Conservation (phyloP, 345 rosid species). For the Populus pruinosa region DNA sequence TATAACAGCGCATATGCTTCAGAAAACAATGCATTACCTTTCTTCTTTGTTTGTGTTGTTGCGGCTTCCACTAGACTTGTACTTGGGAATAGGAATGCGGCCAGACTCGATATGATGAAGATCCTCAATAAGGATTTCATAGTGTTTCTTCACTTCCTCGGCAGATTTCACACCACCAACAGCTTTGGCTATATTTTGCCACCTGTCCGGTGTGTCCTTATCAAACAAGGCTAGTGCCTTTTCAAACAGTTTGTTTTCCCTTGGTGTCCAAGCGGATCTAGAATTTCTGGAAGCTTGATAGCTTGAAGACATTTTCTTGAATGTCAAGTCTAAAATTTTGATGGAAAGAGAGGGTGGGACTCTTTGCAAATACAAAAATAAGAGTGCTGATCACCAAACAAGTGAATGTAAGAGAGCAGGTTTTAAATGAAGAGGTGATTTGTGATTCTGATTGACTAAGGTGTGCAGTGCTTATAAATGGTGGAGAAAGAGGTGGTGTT, state of each 20-base stretch:
- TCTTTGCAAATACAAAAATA: background rate
- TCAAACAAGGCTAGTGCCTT: conserved; percentile 49
- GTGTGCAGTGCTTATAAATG: conserved; percentile 15
- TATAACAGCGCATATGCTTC: background rate
- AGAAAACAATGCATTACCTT: conserved; percentile 14
- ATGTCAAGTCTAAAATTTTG: background rate
- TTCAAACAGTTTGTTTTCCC: conserved; percentile 52
- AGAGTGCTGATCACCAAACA: background rate
- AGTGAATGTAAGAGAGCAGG: background rate
- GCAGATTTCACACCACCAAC: conserved; percentile 42
- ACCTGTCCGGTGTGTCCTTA: conserved; percentile 53
- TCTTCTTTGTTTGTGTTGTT: conserved; percentile 13
- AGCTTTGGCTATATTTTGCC: conserved; percentile 53
- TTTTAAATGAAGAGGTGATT: background rate
- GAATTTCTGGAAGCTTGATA: conserved; percentile 25
- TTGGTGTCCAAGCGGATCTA: conserved; percentile 40
- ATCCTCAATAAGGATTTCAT: conserved; percentile 44
- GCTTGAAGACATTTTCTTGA: conserved; percentile 36
- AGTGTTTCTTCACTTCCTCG: conserved; percentile 49
- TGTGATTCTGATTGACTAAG: conserved; percentile 2
- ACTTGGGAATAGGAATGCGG: conserved; percentile 48
- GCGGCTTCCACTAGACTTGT: conserved; percentile 19
- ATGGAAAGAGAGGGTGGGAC: background rate
- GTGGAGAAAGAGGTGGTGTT: background rate
- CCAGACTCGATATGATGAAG: conserved; percentile 53